Percentiles rank a stretch among this genome's conserved stretches.
Conservation (phyloP, 805 yeast genomes). For the Wickerhamiella siamensis region DNA sequence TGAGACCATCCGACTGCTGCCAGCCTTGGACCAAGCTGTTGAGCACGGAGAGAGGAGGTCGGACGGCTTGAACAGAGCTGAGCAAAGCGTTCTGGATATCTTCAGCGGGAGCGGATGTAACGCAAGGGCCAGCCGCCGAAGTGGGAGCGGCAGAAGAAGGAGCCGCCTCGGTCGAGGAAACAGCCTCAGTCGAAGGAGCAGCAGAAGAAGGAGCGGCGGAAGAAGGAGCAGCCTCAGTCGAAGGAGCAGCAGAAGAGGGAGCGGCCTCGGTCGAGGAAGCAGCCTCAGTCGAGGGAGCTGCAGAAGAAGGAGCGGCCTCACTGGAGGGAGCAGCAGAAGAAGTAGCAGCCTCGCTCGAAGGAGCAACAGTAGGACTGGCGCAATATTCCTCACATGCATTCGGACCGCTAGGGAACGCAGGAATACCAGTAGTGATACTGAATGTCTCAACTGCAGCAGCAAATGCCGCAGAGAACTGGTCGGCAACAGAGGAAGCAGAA, state of each 20-base stretch:
- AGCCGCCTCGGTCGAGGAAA: background rate
- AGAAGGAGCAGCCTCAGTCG: background rate
- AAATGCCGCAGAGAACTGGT: background rate
- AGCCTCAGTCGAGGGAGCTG: background rate
- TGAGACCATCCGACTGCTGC: constrained; percentile 8
- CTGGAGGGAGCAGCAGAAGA: background rate
- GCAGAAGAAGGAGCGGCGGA: background rate
- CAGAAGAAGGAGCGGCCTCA: background rate
- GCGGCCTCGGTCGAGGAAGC: background rate
- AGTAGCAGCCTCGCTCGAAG: no score
- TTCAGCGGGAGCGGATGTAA: background rate
- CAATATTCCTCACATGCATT: no score
- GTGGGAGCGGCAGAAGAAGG: background rate
- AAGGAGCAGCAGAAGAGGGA: background rate
- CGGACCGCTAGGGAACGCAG: background rate
- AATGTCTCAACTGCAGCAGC: background rate
- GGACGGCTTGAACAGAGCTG: background rate
- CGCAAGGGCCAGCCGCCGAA: background rate
- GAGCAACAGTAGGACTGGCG: no score
- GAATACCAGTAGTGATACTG: background rate
- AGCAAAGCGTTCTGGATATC: background rate
- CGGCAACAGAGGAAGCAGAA: no score
- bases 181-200: background rate
- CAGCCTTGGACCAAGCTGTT: constrained; percentile 6
- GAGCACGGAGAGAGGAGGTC: background rate